Evolutionary conservation across 1,284 basidiomycete species (phyloP).

Genomic region (Porodaedalea pini): DNA sequence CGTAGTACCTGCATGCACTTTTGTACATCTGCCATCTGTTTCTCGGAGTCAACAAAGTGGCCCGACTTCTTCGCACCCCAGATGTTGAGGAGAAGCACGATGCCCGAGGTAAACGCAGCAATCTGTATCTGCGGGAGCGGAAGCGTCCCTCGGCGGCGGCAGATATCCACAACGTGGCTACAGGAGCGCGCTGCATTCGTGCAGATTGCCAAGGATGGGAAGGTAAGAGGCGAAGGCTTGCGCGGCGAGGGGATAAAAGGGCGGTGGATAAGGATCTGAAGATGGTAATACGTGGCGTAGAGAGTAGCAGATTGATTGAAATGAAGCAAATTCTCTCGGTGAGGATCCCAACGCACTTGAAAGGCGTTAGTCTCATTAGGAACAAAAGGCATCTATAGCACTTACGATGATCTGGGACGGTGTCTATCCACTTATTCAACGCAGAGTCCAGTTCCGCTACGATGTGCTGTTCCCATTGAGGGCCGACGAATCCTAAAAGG

Average conservation of each 20-base stretch:
- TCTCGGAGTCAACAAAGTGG: slow-evolving; percentile 48
- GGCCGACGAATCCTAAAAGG: slow-evolving; percentile 54
- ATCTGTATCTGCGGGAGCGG: slow-evolving; percentile 40
- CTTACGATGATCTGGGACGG: slow-evolving; percentile 63
- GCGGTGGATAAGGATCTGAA: slow-evolving; percentile 77
- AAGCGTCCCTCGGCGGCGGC: slow-evolving; percentile 34
- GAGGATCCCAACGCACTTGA: slow-evolving; percentile 72
- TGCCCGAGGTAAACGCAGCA: slow-evolving; percentile 57
- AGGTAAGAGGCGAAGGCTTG: slow-evolving; percentile 51
- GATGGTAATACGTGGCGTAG: slow-evolving; percentile 66
- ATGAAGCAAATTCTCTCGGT: slow-evolving; percentile 49
- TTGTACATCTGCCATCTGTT: slow-evolving; percentile 67
- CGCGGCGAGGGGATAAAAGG: slow-evolving; percentile 74
- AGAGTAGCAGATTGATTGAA: slow-evolving; percentile 71
- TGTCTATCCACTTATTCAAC: slow-evolving; percentile 74
- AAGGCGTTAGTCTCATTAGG: slow-evolving; percentile 7
- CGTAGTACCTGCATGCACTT: slow-evolving; percentile 64
- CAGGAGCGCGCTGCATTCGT: slow-evolving; percentile 81
- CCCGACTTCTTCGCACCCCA: slow-evolving; percentile 69
- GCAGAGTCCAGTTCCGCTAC: slow-evolving; percentile 75
- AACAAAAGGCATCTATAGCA: slow-evolving; percentile 2
- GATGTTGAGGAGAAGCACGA: slow-evolving; percentile 69
- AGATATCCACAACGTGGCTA: slow-evolving; percentile 64
- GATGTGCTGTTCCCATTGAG: slow-evolving; percentile 63
- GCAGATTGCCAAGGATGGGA: slow-evolving; percentile 80